Base-by-base conservation (phyloP, 2,329 filamentous ascomycete species). In the Meredithiella fracta region DNA sequence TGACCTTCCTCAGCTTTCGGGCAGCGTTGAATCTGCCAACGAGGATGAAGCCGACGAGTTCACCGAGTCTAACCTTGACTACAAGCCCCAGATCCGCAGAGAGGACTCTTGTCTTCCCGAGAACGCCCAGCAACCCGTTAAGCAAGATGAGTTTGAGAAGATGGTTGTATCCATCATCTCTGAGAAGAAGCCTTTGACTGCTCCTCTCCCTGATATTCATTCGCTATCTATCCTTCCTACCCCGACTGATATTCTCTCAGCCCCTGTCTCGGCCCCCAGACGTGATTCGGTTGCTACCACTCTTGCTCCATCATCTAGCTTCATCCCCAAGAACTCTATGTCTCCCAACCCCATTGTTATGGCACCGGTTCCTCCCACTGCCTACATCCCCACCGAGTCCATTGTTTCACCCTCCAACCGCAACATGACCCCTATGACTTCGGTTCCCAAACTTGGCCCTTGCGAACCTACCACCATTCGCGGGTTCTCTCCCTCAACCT, bases 91-190 rank as follows among this genome's bases (percentile, higher is more conserved):
- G 61, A 79, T 86, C 62, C 76, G 75, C 63, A 76, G 83, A 63
- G 77, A 83, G 63, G 85, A 90, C 66, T 90, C 84, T 9, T 82
- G 75, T 64, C 40, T 58, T 15, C 57, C 38, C 29, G 78, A 78
- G 29, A 40, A 22, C 25, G 76, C 78, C 65, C 83, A 78, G 67
- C 78, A 85, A 59, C 86, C 83, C 65, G 44, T 56, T n/a, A 59
- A 80, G 85, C 62, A 91, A 5, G 79, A 87, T 64, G 86, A 92
- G 63, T 76, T 97, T 29, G 88, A 95, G 69, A 94, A 94, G 72
- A 94, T 97, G 79, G 87, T 96, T 44, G 80, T 86, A 57, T 88
- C 84, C 40, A 96, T 96, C 56, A 92, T 96, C 66, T 86, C 94
- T 68, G 85, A 92, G 69, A 88, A 86, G 69, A 81, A 82, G 67